A percentile compares a stretch with the other conserved stretches of the same genome.
These are phyloP conservation scores for Yarrowia deformans DNA, from an alignment of 805 yeast species.

Conservation along the genomic window DNA sequence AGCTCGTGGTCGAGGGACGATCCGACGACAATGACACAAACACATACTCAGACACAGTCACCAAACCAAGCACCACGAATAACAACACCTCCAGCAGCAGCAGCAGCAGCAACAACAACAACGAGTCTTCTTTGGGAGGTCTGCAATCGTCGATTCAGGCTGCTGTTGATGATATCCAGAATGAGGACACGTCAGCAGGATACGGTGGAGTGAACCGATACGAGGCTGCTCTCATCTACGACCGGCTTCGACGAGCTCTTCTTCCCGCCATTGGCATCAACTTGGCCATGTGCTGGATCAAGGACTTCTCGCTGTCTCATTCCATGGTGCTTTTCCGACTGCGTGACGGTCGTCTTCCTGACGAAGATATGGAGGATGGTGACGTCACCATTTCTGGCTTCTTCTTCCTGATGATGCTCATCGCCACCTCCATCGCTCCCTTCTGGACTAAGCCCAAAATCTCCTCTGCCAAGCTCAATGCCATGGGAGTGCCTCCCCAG, in stretches of 20 bases:
- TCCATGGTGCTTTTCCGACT: slow-evolving; percentile 29
- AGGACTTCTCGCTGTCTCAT: slow-evolving; percentile 30
- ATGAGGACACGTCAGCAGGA: slow-evolving; percentile 36
- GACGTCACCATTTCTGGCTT: slow-evolving; percentile 9
- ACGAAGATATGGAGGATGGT: slow-evolving; percentile 11
- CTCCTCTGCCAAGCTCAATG: slow-evolving; percentile 15
- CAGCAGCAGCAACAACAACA: neutral
- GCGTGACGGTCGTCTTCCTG: slow-evolving; percentile 10
- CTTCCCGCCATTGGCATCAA: slow-evolving; percentile 18
- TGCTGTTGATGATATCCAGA: slow-evolving; percentile 26
- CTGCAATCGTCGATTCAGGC: slow-evolving; percentile 24
- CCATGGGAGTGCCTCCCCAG: slow-evolving; percentile 31
- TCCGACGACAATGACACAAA: neutral
- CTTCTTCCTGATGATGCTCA: slow-evolving; percentile 23
- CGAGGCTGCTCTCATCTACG: slow-evolving; percentile 27
- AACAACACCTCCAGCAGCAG: neutral
- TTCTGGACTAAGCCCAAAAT: slow-evolving; percentile 33
- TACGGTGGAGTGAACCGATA: slow-evolving; percentile 35
- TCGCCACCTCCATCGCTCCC: slow-evolving; percentile 28
- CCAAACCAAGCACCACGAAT: neutral
- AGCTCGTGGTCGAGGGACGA: slow-evolving; percentile 25
- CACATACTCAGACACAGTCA: neutral
- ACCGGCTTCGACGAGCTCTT: slow-evolving; percentile 6
- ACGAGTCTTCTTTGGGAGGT: neutral
- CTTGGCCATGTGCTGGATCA: slow-evolving; percentile 38